phyloP scores from a whole-genome alignment of 345 rosid species.

The Conringia planisiliqua region DNA sequence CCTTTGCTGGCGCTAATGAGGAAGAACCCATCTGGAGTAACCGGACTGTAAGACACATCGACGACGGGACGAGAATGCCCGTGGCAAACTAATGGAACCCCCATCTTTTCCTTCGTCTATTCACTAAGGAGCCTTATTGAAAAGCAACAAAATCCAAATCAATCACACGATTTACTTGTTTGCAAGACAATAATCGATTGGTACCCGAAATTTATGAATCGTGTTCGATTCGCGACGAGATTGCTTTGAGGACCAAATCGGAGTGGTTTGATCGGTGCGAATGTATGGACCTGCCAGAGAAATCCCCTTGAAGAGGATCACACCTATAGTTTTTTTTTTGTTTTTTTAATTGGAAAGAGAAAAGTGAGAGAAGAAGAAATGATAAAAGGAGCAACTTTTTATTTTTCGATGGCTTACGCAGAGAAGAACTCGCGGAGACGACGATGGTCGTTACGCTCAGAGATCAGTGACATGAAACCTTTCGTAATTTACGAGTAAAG shows the following conservation, averaged over 20 bases:
- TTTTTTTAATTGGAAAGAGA: not conserved
- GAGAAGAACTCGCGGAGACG: slow-evolving; percentile 36
- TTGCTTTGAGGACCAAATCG: slow-evolving; percentile 13
- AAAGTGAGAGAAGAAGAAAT: not conserved
- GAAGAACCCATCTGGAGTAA: slow-evolving; percentile 82
- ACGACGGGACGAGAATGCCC: slow-evolving; percentile 90
- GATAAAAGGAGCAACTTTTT: slow-evolving; percentile 1
- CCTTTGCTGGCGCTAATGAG: slow-evolving; percentile 88
- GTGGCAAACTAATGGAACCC: slow-evolving; percentile 74
- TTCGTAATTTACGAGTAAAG: not conserved
- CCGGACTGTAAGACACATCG: slow-evolving; percentile 70
- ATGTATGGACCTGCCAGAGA: not conserved
- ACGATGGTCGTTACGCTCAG: slow-evolving; percentile 28
- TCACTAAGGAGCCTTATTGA: slow-evolving; percentile 1
- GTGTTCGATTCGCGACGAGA: not conserved
- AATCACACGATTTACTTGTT: not conserved
- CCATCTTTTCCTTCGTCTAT: slow-evolving; percentile 55
- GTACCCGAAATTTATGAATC: not conserved
- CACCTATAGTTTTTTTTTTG: not conserved
- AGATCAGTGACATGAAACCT: not conserved
- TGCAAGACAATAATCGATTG: not conserved
- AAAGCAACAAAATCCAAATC: not conserved
- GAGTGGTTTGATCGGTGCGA: slow-evolving; percentile 9
- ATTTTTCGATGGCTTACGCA: slow-evolving; percentile 4
- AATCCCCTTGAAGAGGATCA: slow-evolving; percentile 29